Conservation (phyloP, 169 alveolate species). For the Babesia divergens region DNA sequence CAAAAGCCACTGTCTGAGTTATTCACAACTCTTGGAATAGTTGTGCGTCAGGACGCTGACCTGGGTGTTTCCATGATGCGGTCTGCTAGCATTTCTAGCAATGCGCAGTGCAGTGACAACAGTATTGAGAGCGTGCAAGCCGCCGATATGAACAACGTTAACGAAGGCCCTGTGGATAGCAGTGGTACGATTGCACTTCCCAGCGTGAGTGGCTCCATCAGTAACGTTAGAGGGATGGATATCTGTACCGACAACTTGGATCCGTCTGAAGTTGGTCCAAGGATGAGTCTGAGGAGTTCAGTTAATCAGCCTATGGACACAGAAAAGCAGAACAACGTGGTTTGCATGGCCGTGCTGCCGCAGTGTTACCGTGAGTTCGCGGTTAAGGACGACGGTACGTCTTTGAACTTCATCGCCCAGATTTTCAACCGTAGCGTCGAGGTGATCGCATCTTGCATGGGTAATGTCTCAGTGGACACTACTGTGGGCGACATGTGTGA, state of each 20-base stretch:
- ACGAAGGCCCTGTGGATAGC: neutral
- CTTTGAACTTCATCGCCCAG: constrained; percentile 40
- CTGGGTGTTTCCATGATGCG: constrained; percentile 1
- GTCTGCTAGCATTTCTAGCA: constrained; percentile 24
- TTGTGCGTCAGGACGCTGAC: constrained; percentile 16
- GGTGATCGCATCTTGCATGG: constrained; percentile 39
- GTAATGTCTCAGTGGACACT: constrained; percentile 21
- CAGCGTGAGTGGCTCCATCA: neutral
- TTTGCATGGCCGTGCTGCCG: constrained; percentile 45
- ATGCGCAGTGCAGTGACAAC: constrained; percentile 24
- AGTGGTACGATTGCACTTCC: neutral
- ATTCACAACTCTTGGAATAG: constrained; percentile 22
- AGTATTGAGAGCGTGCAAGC: neutral
- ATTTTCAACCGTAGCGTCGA: constrained; percentile 53
- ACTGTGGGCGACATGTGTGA: constrained; percentile 45
- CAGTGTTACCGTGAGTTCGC: constrained; percentile 24
- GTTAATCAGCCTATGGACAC: too few species aligned
- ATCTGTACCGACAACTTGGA: neutral
- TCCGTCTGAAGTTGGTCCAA: neutral
- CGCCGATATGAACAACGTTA: neutral
- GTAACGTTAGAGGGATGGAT: neutral
- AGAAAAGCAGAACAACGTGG: constrained; percentile 9
- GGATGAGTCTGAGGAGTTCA: too few species aligned
- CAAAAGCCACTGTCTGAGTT: constrained; percentile 52
- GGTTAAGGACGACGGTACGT: constrained; percentile 1